Conservation (phyloP, 371 early-diverging fungal genomes). For the Nematocida homosporus region DNA sequence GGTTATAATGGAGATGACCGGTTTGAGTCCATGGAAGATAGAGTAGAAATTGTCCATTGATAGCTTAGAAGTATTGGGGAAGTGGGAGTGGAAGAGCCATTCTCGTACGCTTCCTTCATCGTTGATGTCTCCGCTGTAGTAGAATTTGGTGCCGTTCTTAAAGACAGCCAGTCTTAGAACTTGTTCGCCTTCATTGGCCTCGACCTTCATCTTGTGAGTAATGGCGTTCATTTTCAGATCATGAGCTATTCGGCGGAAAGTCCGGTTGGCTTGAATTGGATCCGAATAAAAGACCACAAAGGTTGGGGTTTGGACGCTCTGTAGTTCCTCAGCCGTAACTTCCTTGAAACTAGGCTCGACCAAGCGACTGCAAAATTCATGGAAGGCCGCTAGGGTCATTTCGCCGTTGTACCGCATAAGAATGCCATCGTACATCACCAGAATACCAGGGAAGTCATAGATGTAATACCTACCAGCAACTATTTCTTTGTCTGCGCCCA, state of each 20-base stretch:
- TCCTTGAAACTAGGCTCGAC: conserved; percentile 64
- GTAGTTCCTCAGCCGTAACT: conserved; percentile 59
- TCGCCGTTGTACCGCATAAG: conserved; percentile 61
- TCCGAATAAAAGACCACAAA: conserved; percentile 68
- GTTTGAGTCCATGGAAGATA: conserved; percentile 69
- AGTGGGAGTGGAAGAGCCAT: conserved; percentile 69
- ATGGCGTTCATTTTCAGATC: conserved; percentile 67
- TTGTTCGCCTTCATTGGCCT: conserved; percentile 47
- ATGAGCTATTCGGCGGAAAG: conserved; percentile 66
- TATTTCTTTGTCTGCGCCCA: conserved; percentile 57
- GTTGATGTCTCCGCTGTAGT: conserved; percentile 57
- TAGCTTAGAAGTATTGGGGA: conserved; percentile 67
- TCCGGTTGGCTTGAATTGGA: conserved; percentile 61
- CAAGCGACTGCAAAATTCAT: conserved; percentile 61
- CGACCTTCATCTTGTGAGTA: conserved; percentile 65
- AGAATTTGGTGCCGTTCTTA: conserved; percentile 66
- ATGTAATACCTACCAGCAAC: conserved; percentile 63
- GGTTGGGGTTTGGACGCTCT: conserved; percentile 61
- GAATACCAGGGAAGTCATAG: conserved; percentile 63
- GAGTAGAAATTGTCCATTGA: conserved; percentile 67
- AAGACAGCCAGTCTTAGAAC: conserved; percentile 66
- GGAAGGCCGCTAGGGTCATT: conserved; percentile 33
- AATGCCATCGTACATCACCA: conserved; percentile 66
- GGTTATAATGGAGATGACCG: conserved; percentile 65
- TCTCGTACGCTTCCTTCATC: conserved; percentile 63